A percentile compares a stretch with the other conserved stretches of the same genome.
Evolutionary conservation across 106 monocot genomes (phyloP).

Genomic region (Iris macrosiphon): DNA sequence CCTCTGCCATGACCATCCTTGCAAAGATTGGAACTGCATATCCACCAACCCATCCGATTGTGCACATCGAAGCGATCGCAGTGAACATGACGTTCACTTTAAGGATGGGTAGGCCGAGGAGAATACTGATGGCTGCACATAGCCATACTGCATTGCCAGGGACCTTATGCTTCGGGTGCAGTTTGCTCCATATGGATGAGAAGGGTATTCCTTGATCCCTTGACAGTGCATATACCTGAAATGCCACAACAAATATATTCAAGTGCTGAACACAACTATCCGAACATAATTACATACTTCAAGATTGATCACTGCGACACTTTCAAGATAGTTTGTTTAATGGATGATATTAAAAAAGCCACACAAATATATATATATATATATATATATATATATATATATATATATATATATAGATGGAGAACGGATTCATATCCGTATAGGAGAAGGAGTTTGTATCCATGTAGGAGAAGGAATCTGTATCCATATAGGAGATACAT

Average conservation of each 20-base stretch:
- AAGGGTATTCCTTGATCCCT: slow-evolving; percentile 64
- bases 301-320: too few relatives aligned
- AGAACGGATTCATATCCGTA: too few relatives aligned
- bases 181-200: slow-evolving; percentile 54
- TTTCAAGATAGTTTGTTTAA: too few relatives aligned
- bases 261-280: too few relatives aligned
- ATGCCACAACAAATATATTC: background rate
- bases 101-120: slow-evolving; percentile 59
- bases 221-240: slow-evolving; percentile 68
- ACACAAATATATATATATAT: too few relatives aligned
- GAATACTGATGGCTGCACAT: slow-evolving; percentile 47
- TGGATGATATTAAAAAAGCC: too few relatives aligned
- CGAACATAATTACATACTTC: too few relatives aligned
- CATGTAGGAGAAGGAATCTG: too few relatives aligned
- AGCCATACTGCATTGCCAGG: slow-evolving; percentile 72
- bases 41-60: slow-evolving; percentile 69
- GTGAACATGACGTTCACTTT: slow-evolving; percentile 68
- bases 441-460: too few relatives aligned
- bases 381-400: too few relatives aligned
- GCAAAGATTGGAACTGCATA: slow-evolving; percentile 78
- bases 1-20: slow-evolving; percentile 56
- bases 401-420: too few relatives aligned
- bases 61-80: slow-evolving; percentile 57
- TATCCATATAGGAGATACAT: too few relatives aligned
- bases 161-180: slow-evolving; percentile 67